Evolutionary conservation across 257 asterid genomes (phyloP).

Genomic region (Petunia secreta): DNA sequence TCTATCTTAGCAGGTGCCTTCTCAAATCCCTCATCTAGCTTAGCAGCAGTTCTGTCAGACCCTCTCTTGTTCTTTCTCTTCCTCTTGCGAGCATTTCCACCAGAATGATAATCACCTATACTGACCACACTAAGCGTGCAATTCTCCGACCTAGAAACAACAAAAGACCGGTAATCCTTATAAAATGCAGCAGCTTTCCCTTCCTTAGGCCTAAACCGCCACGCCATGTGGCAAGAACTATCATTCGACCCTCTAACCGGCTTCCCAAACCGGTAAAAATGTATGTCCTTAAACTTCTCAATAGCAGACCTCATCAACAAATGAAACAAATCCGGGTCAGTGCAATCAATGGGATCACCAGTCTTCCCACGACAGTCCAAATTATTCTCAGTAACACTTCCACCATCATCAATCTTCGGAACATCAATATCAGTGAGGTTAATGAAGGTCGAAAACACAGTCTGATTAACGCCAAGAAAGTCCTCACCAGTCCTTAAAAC

Average conservation of each 20-base stretch:
- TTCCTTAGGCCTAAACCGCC: conserved; percentile 85
- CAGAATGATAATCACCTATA: conserved; percentile 86
- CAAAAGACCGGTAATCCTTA: conserved; percentile 76
- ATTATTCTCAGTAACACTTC: conserved; percentile 15
- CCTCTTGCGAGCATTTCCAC: conserved; percentile 79
- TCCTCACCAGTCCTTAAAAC: conserved; percentile 96
- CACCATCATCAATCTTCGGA: conserved; percentile 22
- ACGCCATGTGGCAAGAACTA: conserved; percentile 87
- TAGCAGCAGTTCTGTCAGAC: conserved; percentile 34
- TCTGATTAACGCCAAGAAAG: conserved; percentile 73
- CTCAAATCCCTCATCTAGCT: conserved; percentile 62
- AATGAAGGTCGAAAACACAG: conserved; percentile 64
- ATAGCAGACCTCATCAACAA: conserved; percentile 76
- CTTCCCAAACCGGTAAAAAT: conserved; percentile 77
- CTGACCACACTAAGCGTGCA: conserved; percentile 66
- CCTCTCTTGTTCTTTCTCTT: conserved; percentile 44
- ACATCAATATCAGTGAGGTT: conserved; percentile 82
- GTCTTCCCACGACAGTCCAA: conserved; percentile 49
- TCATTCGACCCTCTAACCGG: conserved; percentile 67
- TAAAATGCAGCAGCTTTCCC: conserved; percentile 60
- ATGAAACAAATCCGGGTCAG: conserved; percentile 80
- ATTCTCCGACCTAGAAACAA: conserved; percentile 52
- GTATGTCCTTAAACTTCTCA: conserved; percentile 66
- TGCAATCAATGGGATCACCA: conserved; percentile 70
- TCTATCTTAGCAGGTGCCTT: conserved; percentile 50